Evolutionary conservation across 257 asterid species (phyloP).

Genomic region (Henckelia pumila): DNA sequence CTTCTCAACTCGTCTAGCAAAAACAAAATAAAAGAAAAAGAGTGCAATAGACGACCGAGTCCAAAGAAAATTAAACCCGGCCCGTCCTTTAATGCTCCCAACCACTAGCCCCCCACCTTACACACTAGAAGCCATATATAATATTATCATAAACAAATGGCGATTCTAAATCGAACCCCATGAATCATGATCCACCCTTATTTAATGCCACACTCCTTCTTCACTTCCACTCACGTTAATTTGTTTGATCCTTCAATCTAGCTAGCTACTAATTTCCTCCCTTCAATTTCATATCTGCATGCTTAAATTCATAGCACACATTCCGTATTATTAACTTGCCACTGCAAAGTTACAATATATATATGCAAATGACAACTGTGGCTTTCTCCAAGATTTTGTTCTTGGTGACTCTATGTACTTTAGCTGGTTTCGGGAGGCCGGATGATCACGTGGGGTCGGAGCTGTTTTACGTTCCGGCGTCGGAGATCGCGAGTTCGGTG

Average conservation of each 20-base stretch:
- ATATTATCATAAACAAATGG: neutral
- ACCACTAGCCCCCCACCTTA: neutral
- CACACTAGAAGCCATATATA: neutral
- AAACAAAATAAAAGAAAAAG: too few species aligned
- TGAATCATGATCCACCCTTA: neutral
- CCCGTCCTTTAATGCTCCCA: neutral
- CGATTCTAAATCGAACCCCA: neutral
- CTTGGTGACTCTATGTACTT: slow-evolving; percentile 24
- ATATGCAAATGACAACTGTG: slow-evolving; percentile 16
- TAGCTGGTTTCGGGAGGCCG: slow-evolving; percentile 16
- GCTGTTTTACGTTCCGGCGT: slow-evolving; percentile 49
- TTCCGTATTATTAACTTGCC: too few species aligned
- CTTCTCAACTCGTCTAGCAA: too few species aligned
- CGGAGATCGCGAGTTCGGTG: slow-evolving; percentile 47
- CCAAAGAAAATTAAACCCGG: neutral
- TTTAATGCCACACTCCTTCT: neutral
- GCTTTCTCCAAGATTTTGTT: neutral
- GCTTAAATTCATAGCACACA: too few species aligned
- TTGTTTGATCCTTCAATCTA: too few species aligned
- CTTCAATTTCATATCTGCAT: slow-evolving; percentile 14
- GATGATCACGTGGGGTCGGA: slow-evolving; percentile 37
- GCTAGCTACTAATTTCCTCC: neutral
- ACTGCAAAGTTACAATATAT: too few species aligned
- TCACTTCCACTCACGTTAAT: neutral
- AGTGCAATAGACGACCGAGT: neutral